phyloP scores from a whole-genome alignment of 139 green algal species.

The Edaphochlamys debaryana region DNA sequence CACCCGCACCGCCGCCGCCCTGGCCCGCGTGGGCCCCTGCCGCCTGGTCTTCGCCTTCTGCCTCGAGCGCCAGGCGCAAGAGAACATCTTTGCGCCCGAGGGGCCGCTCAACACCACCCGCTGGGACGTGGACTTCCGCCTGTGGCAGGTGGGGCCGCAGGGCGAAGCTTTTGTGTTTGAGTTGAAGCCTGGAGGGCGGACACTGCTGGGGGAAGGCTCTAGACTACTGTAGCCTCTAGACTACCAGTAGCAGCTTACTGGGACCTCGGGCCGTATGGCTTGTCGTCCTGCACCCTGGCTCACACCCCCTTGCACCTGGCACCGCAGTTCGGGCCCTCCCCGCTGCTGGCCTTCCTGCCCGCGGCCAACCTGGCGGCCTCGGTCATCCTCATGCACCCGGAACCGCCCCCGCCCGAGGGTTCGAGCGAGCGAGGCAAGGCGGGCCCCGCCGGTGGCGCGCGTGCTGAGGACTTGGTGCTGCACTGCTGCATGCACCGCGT shows the following conservation, averaged over 20 bases:
- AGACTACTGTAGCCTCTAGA: neutral
- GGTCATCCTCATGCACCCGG: neutral
- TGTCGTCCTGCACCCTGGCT: neutral
- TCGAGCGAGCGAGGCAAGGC: neutral
- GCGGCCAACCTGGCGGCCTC: neutral
- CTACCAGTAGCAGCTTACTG: neutral
- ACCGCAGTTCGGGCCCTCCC: neutral
- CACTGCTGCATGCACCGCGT: neutral
- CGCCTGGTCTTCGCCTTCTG: neutral
- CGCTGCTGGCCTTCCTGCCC: neutral
- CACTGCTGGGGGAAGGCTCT: neutral
- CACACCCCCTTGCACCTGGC: too few relatives aligned
- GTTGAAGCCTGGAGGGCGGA: too few relatives aligned
- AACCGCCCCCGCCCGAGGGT: too few relatives aligned
- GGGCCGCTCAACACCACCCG: neutral
- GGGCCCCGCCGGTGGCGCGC: neutral
- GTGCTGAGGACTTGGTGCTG: too few relatives aligned
- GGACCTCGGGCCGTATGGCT: neutral
- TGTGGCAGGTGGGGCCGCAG: neutral
- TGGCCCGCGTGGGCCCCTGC: neutral
- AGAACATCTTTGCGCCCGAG: slow-evolving; percentile 10
- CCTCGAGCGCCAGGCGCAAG: neutral
- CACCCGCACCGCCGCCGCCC: neutral
- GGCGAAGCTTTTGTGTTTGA: neutral
- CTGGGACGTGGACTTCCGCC: neutral